Percentiles rank a stretch among this genome's conserved stretches.
phyloP scores from a whole-genome alignment of 768 basidiomycete genomes.

The Leccinum incarnatum region DNA sequence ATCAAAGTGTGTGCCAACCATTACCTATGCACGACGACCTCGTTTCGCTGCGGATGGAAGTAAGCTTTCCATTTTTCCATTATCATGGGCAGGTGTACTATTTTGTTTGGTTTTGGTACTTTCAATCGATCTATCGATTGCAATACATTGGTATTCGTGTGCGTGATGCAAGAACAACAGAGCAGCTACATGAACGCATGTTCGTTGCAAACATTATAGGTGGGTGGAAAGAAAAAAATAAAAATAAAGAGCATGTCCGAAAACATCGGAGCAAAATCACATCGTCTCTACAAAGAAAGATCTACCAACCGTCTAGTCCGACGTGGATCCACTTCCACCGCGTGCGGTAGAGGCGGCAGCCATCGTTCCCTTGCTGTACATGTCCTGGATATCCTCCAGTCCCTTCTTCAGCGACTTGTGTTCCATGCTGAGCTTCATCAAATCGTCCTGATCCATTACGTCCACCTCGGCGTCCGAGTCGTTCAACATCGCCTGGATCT shows the following conservation, averaged over 20 bases:
- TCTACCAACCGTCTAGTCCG: constrained; percentile 10
- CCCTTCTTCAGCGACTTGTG: constrained; percentile 52
- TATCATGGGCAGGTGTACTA: no score
- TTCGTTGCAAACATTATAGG: neutral
- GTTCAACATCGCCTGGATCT: constrained; percentile 51
- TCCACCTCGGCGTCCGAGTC: constrained; percentile 56
- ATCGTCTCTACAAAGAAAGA: neutral
- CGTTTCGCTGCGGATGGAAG: no score
- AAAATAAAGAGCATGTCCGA: neutral
- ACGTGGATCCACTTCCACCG: constrained; percentile 4
- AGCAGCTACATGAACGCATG: neutral
- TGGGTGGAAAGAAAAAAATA: neutral
- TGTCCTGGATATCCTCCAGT: constrained; percentile 46
- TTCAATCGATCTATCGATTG: no score
- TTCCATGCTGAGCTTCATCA: constrained; percentile 42
- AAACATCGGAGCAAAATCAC: neutral
- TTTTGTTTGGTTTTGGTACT: no score
- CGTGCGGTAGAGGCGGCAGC: neutral
- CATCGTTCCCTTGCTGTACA: constrained; percentile 30
- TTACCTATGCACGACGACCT: no score
- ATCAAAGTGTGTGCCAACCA: no score
- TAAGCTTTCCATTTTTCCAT: no score
- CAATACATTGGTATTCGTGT: neutral
- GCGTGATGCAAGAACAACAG: neutral
- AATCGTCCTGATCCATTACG: constrained; percentile 51